Conservation (phyloP, 345 rosid genomes). For the Erucastrum elatum region DNA sequence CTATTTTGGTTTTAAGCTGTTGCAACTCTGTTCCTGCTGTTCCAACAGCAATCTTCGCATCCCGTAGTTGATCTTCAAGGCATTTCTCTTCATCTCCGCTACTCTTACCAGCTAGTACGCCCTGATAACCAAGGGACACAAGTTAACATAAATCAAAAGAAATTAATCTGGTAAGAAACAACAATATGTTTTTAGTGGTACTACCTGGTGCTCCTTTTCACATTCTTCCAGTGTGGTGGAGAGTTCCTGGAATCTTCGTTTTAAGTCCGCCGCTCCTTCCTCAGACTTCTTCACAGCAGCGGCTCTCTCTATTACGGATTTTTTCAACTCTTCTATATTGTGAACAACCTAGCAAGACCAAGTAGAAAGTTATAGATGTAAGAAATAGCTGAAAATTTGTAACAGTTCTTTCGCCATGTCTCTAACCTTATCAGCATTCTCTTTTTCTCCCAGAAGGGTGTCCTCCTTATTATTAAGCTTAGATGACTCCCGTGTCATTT, state of each 20-base stretch:
- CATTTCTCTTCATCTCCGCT: conserved; percentile 94
- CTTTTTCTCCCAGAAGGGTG: conserved; percentile 65
- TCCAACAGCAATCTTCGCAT: conserved; percentile 91
- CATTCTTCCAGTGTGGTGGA: conserved; percentile 64
- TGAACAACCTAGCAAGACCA: conserved; percentile 54
- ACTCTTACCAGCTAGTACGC: conserved; percentile 93
- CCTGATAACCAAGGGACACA: conserved; percentile 49
- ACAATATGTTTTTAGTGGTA: conserved; percentile 4
- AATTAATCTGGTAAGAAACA: not conserved
- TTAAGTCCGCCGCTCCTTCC: conserved; percentile 80
- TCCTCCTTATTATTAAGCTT: conserved; percentile 76
- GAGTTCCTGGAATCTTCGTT: conserved; percentile 65
- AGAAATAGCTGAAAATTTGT: conserved; percentile 12
- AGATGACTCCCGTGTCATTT: conserved; percentile 71
- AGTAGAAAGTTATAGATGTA: conserved; percentile 18
- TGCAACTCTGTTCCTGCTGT: conserved; percentile 82
- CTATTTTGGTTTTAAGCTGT: conserved; percentile 82
- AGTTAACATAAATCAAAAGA: conserved; percentile 22
- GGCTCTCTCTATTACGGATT: conserved; percentile 71
- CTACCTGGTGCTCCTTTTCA: conserved; percentile 93
- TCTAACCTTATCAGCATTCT: conserved; percentile 75
- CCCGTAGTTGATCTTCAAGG: conserved; percentile 92
- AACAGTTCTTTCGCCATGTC: not conserved
- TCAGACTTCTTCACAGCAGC: conserved; percentile 72
- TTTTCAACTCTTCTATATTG: conserved; percentile 76